Conservation (phyloP, 805 yeast species). For the Pichia exigua region DNA sequence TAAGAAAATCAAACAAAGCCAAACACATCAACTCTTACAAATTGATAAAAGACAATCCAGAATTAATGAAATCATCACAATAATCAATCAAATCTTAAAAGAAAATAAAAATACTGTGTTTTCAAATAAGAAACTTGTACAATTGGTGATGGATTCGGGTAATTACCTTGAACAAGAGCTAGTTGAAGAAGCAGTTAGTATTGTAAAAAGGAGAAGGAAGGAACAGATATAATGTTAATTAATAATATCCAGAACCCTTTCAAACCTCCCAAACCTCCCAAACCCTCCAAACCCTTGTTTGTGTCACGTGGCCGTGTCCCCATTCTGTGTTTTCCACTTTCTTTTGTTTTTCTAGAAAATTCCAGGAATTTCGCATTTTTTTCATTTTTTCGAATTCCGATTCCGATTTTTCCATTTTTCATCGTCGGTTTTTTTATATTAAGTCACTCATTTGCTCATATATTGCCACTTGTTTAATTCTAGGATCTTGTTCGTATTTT, state of each 20-base stretch:
- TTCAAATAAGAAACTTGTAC: not conserved
- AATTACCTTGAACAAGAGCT: not conserved
- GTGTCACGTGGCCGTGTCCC: not conserved
- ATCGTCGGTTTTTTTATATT: not conserved
- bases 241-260: too few relatives aligned
- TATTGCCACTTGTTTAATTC: not conserved
- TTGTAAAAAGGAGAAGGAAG: not conserved
- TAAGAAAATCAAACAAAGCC: not conserved
- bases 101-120: not conserved
- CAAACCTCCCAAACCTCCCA: too few relatives aligned
- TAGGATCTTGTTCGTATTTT: too few relatives aligned
- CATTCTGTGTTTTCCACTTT: not conserved
- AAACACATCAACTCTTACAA: not conserved
- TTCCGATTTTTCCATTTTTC: not conserved
- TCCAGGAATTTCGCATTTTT: not conserved
- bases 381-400: not conserved
- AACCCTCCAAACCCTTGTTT: not conserved
- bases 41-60: not conserved
- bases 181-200: not conserved
- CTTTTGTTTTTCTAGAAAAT: not conserved
- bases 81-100: not conserved
- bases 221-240: too few relatives aligned
- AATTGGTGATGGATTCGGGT: not conserved
- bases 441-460: not conserved
- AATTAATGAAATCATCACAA: not conserved